Evolutionary conservation across 768 basidiomycete genomes (phyloP).

Genomic region (Dictyophora rubrovolvata): DNA sequence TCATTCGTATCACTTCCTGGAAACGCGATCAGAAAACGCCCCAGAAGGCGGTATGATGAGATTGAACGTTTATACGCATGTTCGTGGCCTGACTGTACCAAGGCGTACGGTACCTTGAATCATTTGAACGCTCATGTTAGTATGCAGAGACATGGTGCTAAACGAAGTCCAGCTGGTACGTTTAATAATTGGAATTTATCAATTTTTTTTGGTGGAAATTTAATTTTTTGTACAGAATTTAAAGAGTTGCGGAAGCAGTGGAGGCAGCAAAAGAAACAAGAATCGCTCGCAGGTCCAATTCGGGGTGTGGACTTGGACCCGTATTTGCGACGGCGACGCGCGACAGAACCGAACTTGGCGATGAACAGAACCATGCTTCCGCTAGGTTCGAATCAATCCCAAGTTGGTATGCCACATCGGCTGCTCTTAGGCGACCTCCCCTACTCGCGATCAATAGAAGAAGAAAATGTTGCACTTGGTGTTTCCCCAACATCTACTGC

Average conservation of each 20-base stretch:
- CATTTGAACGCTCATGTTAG: constrained; percentile 96
- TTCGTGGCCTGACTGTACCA: constrained; percentile 53
- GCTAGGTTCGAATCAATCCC: not conserved
- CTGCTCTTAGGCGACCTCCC: not conserved
- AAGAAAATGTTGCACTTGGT: not conserved
- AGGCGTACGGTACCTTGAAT: constrained; percentile 90
- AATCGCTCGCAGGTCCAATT: constrained; percentile 11
- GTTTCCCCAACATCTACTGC: not conserved
- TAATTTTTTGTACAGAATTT: constrained; percentile 56
- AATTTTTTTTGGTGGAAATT: no score
- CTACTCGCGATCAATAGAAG: not conserved
- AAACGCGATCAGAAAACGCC: constrained; percentile 73
- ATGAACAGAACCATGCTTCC: not conserved
- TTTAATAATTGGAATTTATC: constrained; percentile 14
- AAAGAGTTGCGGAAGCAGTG: constrained; percentile 95
- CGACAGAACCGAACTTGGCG: constrained; percentile 5
- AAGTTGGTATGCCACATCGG: constrained; percentile 1
- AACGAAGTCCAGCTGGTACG: constrained; percentile 84
- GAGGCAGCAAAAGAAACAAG: constrained; percentile 88
- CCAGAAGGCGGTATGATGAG: constrained; percentile 84
- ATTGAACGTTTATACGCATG: constrained; percentile 91
- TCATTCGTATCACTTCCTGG: constrained; percentile 76
- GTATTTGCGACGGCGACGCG: constrained; percentile 6
- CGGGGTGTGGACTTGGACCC: not conserved
- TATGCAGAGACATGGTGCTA: constrained; percentile 94